Evolutionary conservation across 2,329 filamentous ascomycete species (phyloP), one percentile per base, ranked within the genome.

Genomic region (Colletotrichum sansevieriae): DNA sequence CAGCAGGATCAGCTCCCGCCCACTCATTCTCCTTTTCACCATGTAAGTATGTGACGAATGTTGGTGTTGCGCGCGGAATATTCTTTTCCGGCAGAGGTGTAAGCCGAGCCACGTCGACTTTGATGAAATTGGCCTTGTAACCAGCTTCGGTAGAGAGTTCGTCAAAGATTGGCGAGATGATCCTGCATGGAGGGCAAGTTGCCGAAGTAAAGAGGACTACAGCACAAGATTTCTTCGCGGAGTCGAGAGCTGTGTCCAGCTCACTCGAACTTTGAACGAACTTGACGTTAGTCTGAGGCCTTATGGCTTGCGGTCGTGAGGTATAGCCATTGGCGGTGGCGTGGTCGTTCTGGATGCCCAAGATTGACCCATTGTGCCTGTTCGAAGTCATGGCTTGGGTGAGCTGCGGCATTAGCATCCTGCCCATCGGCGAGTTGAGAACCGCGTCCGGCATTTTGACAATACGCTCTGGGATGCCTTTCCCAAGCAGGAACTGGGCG

Each of bases 181-280:
- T 81, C 78, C 92, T 95, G 85, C 95, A 98, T 0, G 95, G 94
- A 1, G 89, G 87, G 76, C 95, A 98, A 2, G 91, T 96, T 2
- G 92, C 88, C 3, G 93, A 97, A 0, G 95, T 98, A 81, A 98
- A 98, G 83, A 98, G 98, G 65, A 98, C 86, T 43, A 95, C 88
- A 0, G 93, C 93, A 69, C 91, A 94, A 1, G 91, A 90, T 5
- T 86, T 83, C 33, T 84, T 84, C 0, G 92, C 91, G 2, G 82
- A 81, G 1, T 81, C 77, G 6, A 96, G 82, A 2, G 91, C 80
- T 18, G 81, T 81, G 43, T 93, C 85, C 1, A 96, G 80, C 33
- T 91, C 87, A 5, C 80, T 78, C 4, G 91, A 78, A 22, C 82
- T 88, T 29, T 84, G 87, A 8, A 91, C 86, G 65, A 87, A 86